Evolutionary conservation across 345 rosid species (phyloP), one percentile per base, ranked within the genome.

Genomic region (Microcos paniculata): DNA sequence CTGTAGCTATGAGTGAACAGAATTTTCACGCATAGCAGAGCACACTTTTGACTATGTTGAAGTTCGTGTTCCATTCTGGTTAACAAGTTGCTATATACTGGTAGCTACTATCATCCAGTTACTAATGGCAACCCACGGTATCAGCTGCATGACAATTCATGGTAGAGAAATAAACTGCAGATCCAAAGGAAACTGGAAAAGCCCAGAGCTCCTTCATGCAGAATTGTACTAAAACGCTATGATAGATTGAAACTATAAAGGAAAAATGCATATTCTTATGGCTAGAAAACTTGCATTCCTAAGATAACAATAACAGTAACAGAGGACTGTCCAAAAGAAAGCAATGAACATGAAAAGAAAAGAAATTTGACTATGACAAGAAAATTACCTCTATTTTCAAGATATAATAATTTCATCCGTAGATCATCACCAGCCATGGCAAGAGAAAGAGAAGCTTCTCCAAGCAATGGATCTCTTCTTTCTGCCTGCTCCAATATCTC

Each of bases 401-500:
- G 91, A 85, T 94, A 87, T 80, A 91, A 72, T 43, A 92, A 76
- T 73, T 83, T 88, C 90, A 85, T 88, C 68, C 87, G 83, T 33
- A 92, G 77, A 84, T 90, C 96, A 55, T 92, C 96, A 42, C 93
- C 92, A 45, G 93, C 93, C 74, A 82, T 76, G 52, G 94, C 92
- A 68, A 91, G 87, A 78, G 94, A 88, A 67, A 78, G 82, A 63
- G 89, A 78, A 61, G 86, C 91, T 77, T 88, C 94, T 72, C 89
- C 90, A 26, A 88, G 87, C 59, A 85, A 82, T 4, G 84, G 85
- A 77, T 81, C 92, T 76, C 90, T 82, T 63, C 87, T 87, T 28
- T 87, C 90, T 1, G 91, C 97, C 67, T 88, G 91, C 78, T 91
- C 96, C 73, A 94, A 68, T 75, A 92, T 90, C 84, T 92, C 98